Base-by-base conservation (phyloP, 345 rosid species). In the Salix arbutifolia region DNA sequence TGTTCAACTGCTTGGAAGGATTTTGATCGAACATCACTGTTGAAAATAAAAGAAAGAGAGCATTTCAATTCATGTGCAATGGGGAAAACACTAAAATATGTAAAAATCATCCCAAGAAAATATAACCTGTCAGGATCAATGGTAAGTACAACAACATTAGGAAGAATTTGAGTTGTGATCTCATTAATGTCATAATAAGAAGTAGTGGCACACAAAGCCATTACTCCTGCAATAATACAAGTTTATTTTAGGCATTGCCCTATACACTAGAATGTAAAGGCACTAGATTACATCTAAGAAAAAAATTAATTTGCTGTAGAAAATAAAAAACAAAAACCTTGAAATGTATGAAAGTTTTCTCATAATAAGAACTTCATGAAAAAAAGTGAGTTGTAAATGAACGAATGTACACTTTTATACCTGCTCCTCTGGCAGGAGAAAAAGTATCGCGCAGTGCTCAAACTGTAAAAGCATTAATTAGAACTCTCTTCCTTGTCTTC, bases 181-280 rank as follows among this genome's bases (percentile, higher is more conserved):
- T 96, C 99, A 26, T 87, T 91, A 77, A 80, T 72, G 74, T 96
- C 99, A 85, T 92, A 96, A 74, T 87, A 91, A 76, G 98, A 79
- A 83, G 97, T 92, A 53, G 99, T 96, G 65, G 98, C 99, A 79
- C 92, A 93, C 82, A 96, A 83, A 76, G 99, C 99, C 91, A 96
- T 93, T 80, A 96, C 79, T 77, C 99, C 99, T 96, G 91, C 83
- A 71, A 70, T 48, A 30, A 56, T 62, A 77, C 53, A 78, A 76
- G 65, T 71, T 73, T 48, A 56, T 17, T 26, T 53, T 66, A 16
- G 60, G 75, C 56, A 81, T 75, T 40, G 48, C 37, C 48, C 40
- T 53, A n/a, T 44, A 40, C n/a, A 69, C 18, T 12, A 40, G 37
- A 33, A 72, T 11, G 40, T 75, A 26, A 67, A 68, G 68, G 19